Evolutionary conservation across 345 rosid genomes (phyloP).

Genomic region (Microcos paniculata): DNA sequence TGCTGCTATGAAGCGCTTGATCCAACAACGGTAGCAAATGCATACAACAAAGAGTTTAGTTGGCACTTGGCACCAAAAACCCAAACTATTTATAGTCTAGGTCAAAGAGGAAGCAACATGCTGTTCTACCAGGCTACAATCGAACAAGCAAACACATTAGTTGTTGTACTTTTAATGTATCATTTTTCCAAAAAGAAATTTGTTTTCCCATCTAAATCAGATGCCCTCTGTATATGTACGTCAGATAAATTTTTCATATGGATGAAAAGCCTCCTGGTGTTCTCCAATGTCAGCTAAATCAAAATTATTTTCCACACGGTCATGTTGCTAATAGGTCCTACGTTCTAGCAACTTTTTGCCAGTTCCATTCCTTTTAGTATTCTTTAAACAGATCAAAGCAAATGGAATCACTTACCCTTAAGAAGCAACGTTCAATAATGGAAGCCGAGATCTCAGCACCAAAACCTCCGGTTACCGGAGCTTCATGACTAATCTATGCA

Average conservation of each 20-base stretch:
- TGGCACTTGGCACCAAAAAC: background rate
- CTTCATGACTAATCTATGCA: conserved; percentile 86
- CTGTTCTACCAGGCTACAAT: background rate
- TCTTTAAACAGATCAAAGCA: background rate
- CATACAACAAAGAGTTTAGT: background rate
- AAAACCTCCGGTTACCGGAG: conserved; percentile 90
- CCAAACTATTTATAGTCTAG: background rate
- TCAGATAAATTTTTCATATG: background rate
- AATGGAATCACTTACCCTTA: conserved; percentile 41
- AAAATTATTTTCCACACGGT: background rate
- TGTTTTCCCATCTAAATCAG: background rate
- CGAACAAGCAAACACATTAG: background rate
- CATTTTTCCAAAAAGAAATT: background rate
- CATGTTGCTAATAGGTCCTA: background rate
- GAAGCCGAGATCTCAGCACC: conserved; percentile 91
- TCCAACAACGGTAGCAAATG: background rate
- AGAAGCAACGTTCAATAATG: conserved; percentile 78
- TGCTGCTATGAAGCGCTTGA: background rate
- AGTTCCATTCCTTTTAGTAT: background rate
- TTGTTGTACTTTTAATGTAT: background rate
- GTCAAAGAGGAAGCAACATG: background rate
- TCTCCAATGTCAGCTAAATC: background rate
- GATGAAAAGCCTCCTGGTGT: background rate
- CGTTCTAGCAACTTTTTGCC: background rate
- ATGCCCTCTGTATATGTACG: background rate